Evolutionary conservation across 1,284 basidiomycete species (phyloP).

Genomic region (Termitomyces sp.): DNA sequence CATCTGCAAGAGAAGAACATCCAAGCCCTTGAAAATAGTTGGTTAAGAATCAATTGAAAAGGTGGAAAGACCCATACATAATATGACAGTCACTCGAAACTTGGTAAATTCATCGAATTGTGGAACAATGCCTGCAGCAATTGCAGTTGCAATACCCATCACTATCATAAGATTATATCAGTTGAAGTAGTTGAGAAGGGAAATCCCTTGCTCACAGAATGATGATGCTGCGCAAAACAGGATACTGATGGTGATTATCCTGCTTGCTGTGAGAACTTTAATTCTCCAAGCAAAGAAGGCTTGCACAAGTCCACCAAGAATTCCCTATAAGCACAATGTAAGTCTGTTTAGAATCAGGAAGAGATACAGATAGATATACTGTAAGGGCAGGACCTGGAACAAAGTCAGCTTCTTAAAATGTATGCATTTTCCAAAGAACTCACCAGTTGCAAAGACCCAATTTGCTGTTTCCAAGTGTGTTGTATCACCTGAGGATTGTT

Average conservation of each 20-base stretch:
- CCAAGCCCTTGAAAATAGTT: slow-evolving; percentile 16
- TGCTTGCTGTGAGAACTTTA: slow-evolving; percentile 24
- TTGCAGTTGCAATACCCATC: slow-evolving; percentile 24
- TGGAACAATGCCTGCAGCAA: slow-evolving; percentile 21
- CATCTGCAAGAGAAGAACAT: slow-evolving; percentile 15
- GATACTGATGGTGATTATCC: slow-evolving; percentile 14
- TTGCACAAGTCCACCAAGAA: slow-evolving; percentile 30
- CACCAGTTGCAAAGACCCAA: slow-evolving; percentile 35
- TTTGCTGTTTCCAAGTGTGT: slow-evolving; percentile 25
- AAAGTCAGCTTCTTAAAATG: not conserved
- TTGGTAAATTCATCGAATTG: slow-evolving; percentile 19
- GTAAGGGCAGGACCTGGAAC: slow-evolving; percentile 29
- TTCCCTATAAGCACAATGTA: slow-evolving; percentile 19
- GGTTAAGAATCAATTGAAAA: not conserved
- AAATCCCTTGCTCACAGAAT: slow-evolving; percentile 11
- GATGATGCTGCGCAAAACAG: slow-evolving; percentile 12
- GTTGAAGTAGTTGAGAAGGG: too few relatives aligned
- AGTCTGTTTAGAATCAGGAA: not conserved
- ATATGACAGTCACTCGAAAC: slow-evolving; percentile 24
- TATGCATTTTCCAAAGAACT: not conserved
- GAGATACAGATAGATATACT: slow-evolving; percentile 16
- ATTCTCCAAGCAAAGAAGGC: slow-evolving; percentile 34
- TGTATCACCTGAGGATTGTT: slow-evolving; percentile 21
- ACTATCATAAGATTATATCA: slow-evolving; percentile 12
- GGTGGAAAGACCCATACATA: slow-evolving; percentile 5